Percentiles rank a stretch among this genome's conserved stretches.
phyloP scores from a whole-genome alignment of 2,329 filamentous ascomycete genomes.

The Aspergillus sp. region DNA sequence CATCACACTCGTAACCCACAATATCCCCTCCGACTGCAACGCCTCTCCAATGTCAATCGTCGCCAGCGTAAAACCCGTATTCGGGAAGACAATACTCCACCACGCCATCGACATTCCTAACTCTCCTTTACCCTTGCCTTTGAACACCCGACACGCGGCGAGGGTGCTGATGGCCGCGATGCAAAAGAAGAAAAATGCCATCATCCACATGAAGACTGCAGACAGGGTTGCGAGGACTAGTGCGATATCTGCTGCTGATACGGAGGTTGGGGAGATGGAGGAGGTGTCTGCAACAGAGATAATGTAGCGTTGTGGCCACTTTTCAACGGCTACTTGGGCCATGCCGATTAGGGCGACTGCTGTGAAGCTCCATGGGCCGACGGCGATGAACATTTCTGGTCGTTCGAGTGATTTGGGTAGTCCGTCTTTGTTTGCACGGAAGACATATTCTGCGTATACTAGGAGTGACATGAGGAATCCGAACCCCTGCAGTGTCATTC shows the following conservation, averaged over 20 bases:
- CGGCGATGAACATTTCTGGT: slow-evolving; percentile 49
- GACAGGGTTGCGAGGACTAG: slow-evolving; percentile 34
- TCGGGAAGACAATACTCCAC: slow-evolving; percentile 33
- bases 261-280: slow-evolving; percentile 11
- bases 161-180: slow-evolving; percentile 36
- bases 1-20: slow-evolving; percentile 9
- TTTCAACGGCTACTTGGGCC: slow-evolving; percentile 34
- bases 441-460: slow-evolving; percentile 41
- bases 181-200: slow-evolving; percentile 48
- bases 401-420: slow-evolving; percentile 37
- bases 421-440: slow-evolving; percentile 34
- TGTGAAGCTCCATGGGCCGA: slow-evolving; percentile 43
- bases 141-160: neutral
- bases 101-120: slow-evolving; percentile 8
- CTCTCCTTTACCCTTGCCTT: neutral
- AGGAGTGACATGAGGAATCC: slow-evolving; percentile 40
- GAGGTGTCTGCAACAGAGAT: slow-evolving; percentile 6
- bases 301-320: slow-evolving; percentile 21
- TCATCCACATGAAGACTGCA: slow-evolving; percentile 43
- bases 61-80: slow-evolving; percentile 38
- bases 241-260: slow-evolving; percentile 34
- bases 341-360: slow-evolving; percentile 43
- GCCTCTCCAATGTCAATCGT: slow-evolving; percentile 34
- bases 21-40: slow-evolving; percentile 28
- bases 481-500: slow-evolving; percentile 40